Percentiles rank a stretch among this genome's conserved stretches.
Conservation (phyloP, 164 flowering plant genomes). For the Vitis rotundifolia region DNA sequence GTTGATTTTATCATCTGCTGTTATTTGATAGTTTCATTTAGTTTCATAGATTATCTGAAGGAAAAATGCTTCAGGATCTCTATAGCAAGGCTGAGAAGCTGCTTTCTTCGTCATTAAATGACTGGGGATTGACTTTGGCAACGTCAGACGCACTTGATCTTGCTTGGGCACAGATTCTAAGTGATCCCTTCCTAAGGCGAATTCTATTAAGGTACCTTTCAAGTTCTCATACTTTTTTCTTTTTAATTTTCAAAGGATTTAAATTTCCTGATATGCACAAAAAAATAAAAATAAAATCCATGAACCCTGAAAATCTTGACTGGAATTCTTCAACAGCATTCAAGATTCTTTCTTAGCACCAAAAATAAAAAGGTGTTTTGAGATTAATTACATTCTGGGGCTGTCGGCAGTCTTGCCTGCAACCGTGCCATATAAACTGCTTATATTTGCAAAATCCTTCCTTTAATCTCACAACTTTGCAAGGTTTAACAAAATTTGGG, state of each 20-base stretch:
- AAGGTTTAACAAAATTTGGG: too few relatives aligned
- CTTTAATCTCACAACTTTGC: too few relatives aligned
- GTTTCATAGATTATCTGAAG: neutral
- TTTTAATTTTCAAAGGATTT: neutral
- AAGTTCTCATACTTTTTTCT: neutral
- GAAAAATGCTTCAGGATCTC: conserved; percentile 46
- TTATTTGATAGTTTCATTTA: neutral
- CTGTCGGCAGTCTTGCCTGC: too few relatives aligned
- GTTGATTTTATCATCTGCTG: neutral
- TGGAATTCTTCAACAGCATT: too few relatives aligned
- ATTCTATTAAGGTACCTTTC: conserved; percentile 68
- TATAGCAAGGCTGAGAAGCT: conserved; percentile 60
- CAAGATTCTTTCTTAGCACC: too few relatives aligned
- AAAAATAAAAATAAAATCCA: neutral
- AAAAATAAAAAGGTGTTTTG: too few relatives aligned
- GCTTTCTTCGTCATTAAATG: conserved; percentile 63
- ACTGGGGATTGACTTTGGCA: conserved; percentile 70
- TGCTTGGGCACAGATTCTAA: conserved; percentile 79
- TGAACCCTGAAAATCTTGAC: too few relatives aligned
- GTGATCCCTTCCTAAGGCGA: conserved; percentile 87
- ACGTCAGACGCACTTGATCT: conserved; percentile 64
- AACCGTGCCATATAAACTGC: too few relatives aligned
- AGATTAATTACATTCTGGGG: too few relatives aligned
- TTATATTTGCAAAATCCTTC: too few relatives aligned
- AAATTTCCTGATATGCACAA: neutral